Evolutionary conservation across 108 stramenopile genomes (phyloP).

Genomic region (Pseudonitzschia delicatissima): DNA sequence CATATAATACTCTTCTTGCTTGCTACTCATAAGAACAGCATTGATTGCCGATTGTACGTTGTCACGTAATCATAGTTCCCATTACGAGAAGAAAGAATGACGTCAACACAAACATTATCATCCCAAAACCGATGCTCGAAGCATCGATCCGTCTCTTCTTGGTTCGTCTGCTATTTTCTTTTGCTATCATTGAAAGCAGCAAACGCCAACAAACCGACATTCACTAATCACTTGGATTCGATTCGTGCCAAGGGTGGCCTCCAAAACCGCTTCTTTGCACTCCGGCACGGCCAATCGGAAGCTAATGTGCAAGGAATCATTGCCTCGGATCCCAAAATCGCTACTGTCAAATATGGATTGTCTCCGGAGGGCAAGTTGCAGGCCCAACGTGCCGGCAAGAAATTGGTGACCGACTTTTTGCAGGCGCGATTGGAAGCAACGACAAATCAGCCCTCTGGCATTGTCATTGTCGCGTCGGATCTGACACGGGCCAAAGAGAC

Average conservation of each 20-base stretch:
- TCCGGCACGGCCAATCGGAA: constrained; percentile 85
- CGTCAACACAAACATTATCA: no score
- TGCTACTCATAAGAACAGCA: no score
- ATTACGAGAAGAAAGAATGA: no score
- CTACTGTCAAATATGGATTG: constrained; percentile 65
- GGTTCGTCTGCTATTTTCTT: no score
- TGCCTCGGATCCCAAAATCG: constrained; percentile 68
- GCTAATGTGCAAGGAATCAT: constrained; percentile 84
- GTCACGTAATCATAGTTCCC: no score
- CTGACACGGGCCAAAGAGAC: constrained; percentile 65
- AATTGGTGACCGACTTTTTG: constrained; percentile 31
- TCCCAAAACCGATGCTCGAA: no score
- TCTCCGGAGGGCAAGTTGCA: constrained; percentile 65
- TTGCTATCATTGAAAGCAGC: no score
- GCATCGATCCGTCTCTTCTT: no score
- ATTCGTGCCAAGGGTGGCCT: constrained; percentile 58
- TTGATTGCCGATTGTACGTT: no score
- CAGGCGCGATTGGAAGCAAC: background rate
- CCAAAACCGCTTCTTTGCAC: constrained; percentile 47
- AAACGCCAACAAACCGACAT: no score
- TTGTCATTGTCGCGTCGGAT: constrained; percentile 58
- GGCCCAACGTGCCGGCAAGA: constrained; percentile 58
- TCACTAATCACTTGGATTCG: constrained; percentile 78
- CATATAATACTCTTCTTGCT: no score
- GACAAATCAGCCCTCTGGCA: constrained; percentile 1